Evolutionary conservation across 2,329 filamentous ascomycete genomes (phyloP), one percentile per base, ranked within the genome.

Genomic region (Neurospora sp.): DNA sequence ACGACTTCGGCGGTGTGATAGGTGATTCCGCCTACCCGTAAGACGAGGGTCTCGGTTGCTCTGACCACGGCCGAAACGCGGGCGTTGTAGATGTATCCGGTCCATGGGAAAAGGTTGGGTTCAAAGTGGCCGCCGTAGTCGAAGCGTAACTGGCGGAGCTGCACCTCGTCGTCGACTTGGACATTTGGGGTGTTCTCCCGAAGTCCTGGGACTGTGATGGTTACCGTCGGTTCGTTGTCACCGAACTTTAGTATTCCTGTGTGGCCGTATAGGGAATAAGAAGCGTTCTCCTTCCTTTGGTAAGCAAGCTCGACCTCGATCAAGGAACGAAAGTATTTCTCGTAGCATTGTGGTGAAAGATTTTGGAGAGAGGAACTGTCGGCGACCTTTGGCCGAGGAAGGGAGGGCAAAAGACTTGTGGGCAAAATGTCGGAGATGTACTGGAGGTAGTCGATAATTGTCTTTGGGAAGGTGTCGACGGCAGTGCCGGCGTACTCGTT

Each of bases 111-210:
- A 39, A 42, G 11, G n/a, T 33, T 66, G 52, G 11, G 36, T 6
- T 68, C n/a, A 23, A 33, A 67, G 3, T 39, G 68, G 2, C 68
- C 71, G 5, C 36, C 62, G 3, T 8, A 11, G 23, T 70, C 69
- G n/a, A 67, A 68, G 0, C 70, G 69, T 7, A 76, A 70, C 52
- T 74, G 73, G 15, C 75, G 74, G 23, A 76, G 72, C 17, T 74
- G 62, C 3, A 76, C 68, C 2, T 70, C 17, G 42, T 76, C 74
- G 39, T 75, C 75, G 10, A 74, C 73, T 58, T 76, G 72, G 2
- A 76, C 52, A 13, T 73, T 69, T 0, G 75, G 75, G 4, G 33
- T 74, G 68, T 74, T 71, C 39, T 75, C 74, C n/a, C 74, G 68
- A 15, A 76, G 70, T 5, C 75, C 75, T 1, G 75, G 74, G 4